A percentile compares a stretch with the other conserved stretches of the same genome.
Conservation (phyloP, 2,329 filamentous ascomycete species). For the Colletotrichum sp. region DNA sequence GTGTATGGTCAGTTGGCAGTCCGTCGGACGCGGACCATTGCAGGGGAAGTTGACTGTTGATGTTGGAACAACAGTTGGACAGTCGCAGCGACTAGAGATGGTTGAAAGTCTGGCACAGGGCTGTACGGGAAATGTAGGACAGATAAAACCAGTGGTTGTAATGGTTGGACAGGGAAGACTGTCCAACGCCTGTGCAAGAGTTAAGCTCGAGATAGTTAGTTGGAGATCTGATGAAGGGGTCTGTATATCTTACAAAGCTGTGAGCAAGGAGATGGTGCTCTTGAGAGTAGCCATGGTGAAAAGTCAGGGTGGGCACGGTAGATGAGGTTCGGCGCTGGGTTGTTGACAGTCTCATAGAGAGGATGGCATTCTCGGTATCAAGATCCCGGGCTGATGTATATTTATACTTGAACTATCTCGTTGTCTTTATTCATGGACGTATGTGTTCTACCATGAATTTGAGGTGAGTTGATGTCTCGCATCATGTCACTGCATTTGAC, state of each 20-base stretch:
- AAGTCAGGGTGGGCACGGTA: background rate
- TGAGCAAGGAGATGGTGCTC: background rate
- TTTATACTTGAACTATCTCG: background rate
- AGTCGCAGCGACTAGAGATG: slow-evolving; percentile 26
- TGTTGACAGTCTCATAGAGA: background rate
- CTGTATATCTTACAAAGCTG: background rate
- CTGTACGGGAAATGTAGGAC: slow-evolving; percentile 1
- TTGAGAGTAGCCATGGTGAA: background rate
- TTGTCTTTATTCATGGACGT: background rate
- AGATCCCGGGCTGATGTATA: background rate
- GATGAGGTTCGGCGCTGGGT: background rate
- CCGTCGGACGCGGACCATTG: slow-evolving; percentile 6
- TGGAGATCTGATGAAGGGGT: background rate
- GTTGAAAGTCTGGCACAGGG: slow-evolving; percentile 22
- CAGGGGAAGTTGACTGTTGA: slow-evolving; percentile 24
- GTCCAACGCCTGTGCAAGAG: background rate
- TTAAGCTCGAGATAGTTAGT: background rate
- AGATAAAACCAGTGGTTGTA: slow-evolving; percentile 21
- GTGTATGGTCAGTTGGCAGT: slow-evolving; percentile 14
- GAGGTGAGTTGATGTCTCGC: background rate
- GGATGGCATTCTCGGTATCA: background rate
- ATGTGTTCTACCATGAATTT: background rate
- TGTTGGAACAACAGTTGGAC: slow-evolving; percentile 25
- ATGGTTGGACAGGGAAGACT: slow-evolving; percentile 23
- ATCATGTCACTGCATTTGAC: background rate